Percentiles rank a stretch among this genome's conserved stretches.
These are phyloP conservation scores for Penicillium coffeae DNA, from an alignment of 495 filamentous ascomycete species.

Conservation along the genomic window DNA sequence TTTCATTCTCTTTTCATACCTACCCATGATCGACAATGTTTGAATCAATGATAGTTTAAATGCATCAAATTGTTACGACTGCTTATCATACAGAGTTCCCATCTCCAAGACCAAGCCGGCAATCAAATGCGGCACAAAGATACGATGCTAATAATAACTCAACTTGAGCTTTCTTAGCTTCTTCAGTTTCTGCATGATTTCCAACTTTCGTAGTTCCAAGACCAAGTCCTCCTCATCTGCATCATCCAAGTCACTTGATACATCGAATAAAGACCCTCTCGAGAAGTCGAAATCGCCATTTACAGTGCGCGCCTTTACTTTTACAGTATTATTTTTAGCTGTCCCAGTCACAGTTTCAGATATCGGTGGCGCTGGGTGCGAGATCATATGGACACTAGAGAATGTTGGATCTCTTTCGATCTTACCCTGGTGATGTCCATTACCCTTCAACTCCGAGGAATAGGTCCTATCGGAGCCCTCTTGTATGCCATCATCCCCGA, in stretches of 20 bases:
- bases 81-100: too few species aligned
- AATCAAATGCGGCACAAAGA: too few species aligned
- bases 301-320: constrained; percentile 7
- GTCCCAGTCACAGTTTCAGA: constrained; percentile 4
- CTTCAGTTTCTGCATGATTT: constrained; percentile 41
- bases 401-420: too few species aligned
- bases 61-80: too few species aligned
- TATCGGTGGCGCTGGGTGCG: too few species aligned
- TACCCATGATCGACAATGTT: too few species aligned
- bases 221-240: constrained; percentile 42
- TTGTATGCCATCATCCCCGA: constrained; percentile 3
- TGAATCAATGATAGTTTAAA: too few species aligned
- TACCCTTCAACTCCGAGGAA: not conserved
- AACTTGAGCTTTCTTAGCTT: constrained; percentile 27
- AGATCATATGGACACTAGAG: too few species aligned
- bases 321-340: constrained; percentile 1
- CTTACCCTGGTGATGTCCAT: not conserved
- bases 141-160: constrained; percentile 18
- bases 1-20: too few species aligned
- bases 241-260: constrained; percentile 31
- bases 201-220: constrained; percentile 37
- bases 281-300: constrained; percentile 16
- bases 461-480: not conserved
- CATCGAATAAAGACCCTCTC: constrained; percentile 17
- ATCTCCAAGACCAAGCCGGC: too few species aligned